phyloP scores from a whole-genome alignment of 148 eudicot genomes.

The Camellia granthamiana region DNA sequence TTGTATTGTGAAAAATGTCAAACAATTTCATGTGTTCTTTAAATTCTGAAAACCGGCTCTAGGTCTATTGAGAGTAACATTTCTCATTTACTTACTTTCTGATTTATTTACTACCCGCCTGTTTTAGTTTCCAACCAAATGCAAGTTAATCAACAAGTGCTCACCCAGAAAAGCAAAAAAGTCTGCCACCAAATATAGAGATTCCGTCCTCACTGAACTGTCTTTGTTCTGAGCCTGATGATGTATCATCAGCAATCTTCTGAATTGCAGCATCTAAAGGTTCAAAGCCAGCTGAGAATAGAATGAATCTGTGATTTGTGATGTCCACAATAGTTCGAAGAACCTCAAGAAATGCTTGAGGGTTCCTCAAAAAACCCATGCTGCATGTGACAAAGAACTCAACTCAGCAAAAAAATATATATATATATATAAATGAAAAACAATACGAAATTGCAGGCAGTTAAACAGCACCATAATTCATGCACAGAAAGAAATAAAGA shows the following conservation, averaged over 20 bases:
- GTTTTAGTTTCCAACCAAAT: not conserved
- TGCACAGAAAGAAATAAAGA: not conserved
- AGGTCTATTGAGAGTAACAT: not conserved
- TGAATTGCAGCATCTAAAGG: conserved; percentile 58
- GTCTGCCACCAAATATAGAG: conserved; percentile 48
- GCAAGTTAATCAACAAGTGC: conserved; percentile 17
- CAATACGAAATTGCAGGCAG: not conserved
- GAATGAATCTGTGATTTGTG: conserved; percentile 54
- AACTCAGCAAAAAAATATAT: not conserved
- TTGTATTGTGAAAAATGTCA: not conserved
- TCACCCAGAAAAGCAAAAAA: conserved; percentile 83
- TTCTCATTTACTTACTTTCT: not conserved
- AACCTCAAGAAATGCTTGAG: conserved; percentile 55
- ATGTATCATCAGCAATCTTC: conserved; percentile 37
- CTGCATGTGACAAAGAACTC: conserved; percentile 27
- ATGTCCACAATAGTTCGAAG: conserved; percentile 46
- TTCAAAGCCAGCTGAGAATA: conserved; percentile 75
- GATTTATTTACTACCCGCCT: not conserved
- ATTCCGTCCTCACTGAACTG: conserved; percentile 38
- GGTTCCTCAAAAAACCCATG: conserved; percentile 81
- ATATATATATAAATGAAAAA: not conserved
- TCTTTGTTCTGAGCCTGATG: conserved; percentile 32
- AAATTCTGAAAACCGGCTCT: not conserved
- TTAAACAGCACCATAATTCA: not conserved
- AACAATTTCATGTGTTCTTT: not conserved